A percentile compares a stretch with the other conserved stretches of the same genome.
Conservation (phyloP, 73 alveolate species). For the Breviolum minutum region DNA sequence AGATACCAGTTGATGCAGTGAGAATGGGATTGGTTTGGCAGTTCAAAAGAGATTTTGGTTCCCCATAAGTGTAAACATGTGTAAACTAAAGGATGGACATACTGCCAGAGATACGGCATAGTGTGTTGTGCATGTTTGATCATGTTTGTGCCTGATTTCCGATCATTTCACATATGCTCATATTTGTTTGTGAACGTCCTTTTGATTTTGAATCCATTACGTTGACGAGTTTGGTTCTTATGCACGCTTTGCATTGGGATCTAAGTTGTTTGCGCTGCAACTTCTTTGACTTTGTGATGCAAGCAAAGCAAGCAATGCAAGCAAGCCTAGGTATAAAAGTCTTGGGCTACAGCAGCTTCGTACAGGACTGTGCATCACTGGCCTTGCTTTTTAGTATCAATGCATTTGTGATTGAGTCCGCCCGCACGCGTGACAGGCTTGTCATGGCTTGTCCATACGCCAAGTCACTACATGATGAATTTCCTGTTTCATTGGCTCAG, state of each 20-base stretch:
- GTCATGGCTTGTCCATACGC: not conserved
- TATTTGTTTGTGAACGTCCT: not conserved
- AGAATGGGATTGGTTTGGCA: not conserved
- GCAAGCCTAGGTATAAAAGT: constrained; percentile 14
- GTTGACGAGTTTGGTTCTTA: not conserved
- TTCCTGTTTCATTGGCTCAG: not conserved
- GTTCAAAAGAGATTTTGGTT: not conserved
- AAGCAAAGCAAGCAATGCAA: no score
- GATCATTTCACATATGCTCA: not conserved
- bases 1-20: not conserved
- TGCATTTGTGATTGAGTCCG: not conserved
- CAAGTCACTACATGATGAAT: no score
- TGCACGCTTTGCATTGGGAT: not conserved
- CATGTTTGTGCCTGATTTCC: not conserved
- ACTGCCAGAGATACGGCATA: no score
- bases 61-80: not conserved
- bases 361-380: not conserved
- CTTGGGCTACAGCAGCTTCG: constrained; percentile 83
- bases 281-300: not conserved
- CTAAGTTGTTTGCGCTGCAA: not conserved
- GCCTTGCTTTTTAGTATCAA: not conserved
- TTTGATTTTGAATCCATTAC: not conserved
- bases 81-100: no score
- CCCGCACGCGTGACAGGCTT: not conserved
- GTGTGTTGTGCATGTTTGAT: no score